Base-by-base conservation (phyloP, 306 rosid genomes). In the Pyrus pyrifolia region DNA sequence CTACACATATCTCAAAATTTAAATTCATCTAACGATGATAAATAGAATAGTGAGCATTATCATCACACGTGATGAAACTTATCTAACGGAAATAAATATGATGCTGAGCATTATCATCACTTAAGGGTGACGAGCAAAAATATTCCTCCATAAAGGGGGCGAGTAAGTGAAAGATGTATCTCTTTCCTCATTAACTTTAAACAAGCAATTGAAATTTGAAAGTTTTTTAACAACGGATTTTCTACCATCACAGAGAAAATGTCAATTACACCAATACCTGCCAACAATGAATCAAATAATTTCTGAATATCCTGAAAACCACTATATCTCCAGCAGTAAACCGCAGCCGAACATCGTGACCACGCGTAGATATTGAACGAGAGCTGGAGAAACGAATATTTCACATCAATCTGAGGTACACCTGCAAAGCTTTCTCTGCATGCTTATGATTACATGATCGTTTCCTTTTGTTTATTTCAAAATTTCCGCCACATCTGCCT, bases 311-410 rank as follows among this genome's bases (percentile, higher is more conserved):
- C 38, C 35, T 78, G 61, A 25, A 66, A 57, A 5, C 63, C 64
- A 45, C 65, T 9, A 42, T 18, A 67, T 59, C 70, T 67, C 70
- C 79, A 59, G 79, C 75, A 30, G 60, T 60, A 22, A 55, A 68
- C 60, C 5, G 59, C 30, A 9, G 17, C 53, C 8, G 59, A 77
- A 55, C 70, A 62, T 22, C 18, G 0, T 27, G 78, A 64, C 25
- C 13, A 2, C 51, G 31, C 12, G 38, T 58, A 68, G 68, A 27
- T 12, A 61, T 61, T 42, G 51, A 63, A 51, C 44, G 53, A 21
- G 60, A 22, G 68, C 77, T 42, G 68, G 18, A 31, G 40, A 69
- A 70, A 72, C 53, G 27, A 79, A 73, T 35, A 76, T 55, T 57
- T 10, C 17, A n/a, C 62, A 62, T 12, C 70, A 61, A 42, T 27